Percentiles rank a stretch among this genome's conserved stretches.
These are phyloP conservation scores for Nephelium lappaceum DNA, from an alignment of 345 rosid species.

Conservation along the genomic window DNA sequence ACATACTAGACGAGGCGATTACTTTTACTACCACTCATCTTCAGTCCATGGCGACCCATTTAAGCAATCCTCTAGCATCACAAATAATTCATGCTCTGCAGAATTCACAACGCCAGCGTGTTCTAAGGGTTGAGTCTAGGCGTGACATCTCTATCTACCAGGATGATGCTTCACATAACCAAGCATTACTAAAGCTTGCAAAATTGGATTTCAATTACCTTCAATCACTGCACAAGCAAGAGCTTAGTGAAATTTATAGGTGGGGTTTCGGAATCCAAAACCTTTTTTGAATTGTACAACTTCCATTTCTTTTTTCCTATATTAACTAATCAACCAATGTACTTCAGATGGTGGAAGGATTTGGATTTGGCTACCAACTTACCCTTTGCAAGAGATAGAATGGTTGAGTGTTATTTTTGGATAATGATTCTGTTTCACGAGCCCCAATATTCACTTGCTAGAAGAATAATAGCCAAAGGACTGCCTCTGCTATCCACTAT, in stretches of 20 bases:
- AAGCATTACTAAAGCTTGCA: too few relatives aligned
- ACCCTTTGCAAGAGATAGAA: constrained; percentile 22
- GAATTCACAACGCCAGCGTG: background rate
- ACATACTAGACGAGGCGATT: too few relatives aligned
- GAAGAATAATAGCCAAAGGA: background rate
- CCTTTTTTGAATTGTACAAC: background rate
- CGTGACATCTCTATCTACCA: too few relatives aligned
- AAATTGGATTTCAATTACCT: too few relatives aligned
- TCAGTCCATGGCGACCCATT: background rate
- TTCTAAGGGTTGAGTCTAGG: background rate
- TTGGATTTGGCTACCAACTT: background rate
- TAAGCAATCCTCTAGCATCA: background rate
- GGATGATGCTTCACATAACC: too few relatives aligned
- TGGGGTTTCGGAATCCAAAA: too few relatives aligned
- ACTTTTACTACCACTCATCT: too few relatives aligned
- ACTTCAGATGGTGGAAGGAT: constrained; percentile 27
- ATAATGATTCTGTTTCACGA: background rate
- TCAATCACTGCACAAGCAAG: too few relatives aligned
- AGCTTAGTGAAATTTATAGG: too few relatives aligned
- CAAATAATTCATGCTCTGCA: background rate
- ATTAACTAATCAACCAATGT: background rate
- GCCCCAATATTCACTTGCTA: constrained; percentile 13
- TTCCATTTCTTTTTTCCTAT: background rate
- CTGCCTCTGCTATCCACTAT: background rate
- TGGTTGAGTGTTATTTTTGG: constrained; percentile 14